Percentiles rank a stretch among this genome's conserved stretches.
Evolutionary conservation across 1,139 yeast species (phyloP).

Genomic region (Blastobotrys aristatus): DNA sequence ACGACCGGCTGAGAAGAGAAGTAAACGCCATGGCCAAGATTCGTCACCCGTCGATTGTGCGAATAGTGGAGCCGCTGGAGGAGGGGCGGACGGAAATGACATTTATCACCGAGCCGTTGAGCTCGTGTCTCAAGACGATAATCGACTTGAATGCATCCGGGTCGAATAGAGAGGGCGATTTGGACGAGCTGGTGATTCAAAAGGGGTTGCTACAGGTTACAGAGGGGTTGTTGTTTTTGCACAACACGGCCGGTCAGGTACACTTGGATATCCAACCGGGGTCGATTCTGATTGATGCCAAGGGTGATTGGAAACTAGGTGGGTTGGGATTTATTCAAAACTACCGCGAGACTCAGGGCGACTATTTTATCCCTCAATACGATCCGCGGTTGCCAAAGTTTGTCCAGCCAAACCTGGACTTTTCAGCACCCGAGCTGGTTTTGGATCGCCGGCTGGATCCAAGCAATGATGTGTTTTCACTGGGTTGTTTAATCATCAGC

Average conservation of each 20-base stretch:
- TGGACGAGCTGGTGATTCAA: constrained; percentile 69
- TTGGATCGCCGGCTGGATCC: constrained; percentile 55
- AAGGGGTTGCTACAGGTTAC: constrained; percentile 78
- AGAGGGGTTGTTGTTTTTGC: constrained; percentile 77
- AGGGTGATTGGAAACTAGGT: constrained; percentile 90
- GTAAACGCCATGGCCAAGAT: constrained; percentile 70
- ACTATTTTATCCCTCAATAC: constrained; percentile 55
- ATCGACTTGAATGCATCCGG: constrained; percentile 28
- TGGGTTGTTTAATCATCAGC: constrained; percentile 68
- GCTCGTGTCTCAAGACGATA: constrained; percentile 53
- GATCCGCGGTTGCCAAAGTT: constrained; percentile 73
- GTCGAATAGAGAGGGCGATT: constrained; percentile 32
- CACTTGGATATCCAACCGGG: constrained; percentile 78
- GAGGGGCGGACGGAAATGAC: constrained; percentile 72
- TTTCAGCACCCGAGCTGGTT: constrained; percentile 69
- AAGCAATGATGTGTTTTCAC: constrained; percentile 76
- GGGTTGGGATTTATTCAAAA: constrained; percentile 60
- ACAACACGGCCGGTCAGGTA: constrained; percentile 65
- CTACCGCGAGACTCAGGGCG: constrained; percentile 37
- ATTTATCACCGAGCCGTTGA: constrained; percentile 76
- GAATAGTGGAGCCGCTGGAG: constrained; percentile 81
- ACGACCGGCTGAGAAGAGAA: constrained; percentile 48
- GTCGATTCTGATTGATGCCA: constrained; percentile 69
- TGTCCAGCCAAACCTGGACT: constrained; percentile 66
- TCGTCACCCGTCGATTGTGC: constrained; percentile 81